Base-by-base conservation (phyloP, 1,284 basidiomycete species). In the Rhodotorula sp. region DNA sequence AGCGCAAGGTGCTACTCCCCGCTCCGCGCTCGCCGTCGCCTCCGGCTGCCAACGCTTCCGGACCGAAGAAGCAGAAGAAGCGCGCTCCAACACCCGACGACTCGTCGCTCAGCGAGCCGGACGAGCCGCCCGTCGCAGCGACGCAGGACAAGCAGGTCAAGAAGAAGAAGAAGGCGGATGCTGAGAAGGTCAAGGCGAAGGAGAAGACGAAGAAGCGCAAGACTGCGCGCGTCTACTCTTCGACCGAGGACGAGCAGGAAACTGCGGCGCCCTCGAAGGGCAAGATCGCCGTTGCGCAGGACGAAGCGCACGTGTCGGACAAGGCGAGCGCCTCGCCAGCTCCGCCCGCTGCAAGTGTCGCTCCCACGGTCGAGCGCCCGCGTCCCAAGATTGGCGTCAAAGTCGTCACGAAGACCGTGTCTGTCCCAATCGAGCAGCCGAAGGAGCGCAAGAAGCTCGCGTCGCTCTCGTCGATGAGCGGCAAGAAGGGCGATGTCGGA, bases 171-270 rank as follows among this genome's bases (percentile, higher is more conserved):
- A 45, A 25, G 44, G 42, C 23, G 56, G 7, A 50, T 21, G 53
- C 3, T 23, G 42, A 46, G 50, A 21, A 10, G 21, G 23, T 13
- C 7, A 7, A 2, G 56, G 13, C 21, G 23, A n/a, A 21, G 49
- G 44, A 55, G 50, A 58, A 62, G 49, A 56, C 48, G 65, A 66
- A 67, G 69, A 69, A 62, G 64, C 61, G 69, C 65, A 69, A 65
- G 59, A 44, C 48, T 13, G 68, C 46, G 9, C 53, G 60, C 34
- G 41, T 65, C 14, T 48, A 54, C 34, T 61, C 62, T 44, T 63
- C 62, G 8, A n/a, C 27, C 21, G n/a, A n/a, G 49, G 59, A 64
- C 19, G 53, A 44, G 25, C 25, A 50, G 19, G 46, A n/a, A n/a
- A n/a, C 56, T 5, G 25, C 12, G 12, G 17, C 57, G n/a, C 4